These are phyloP conservation scores for Ophiocordyceps camponoti-leonardi DNA, from an alignment of 2,329 filamentous ascomycete genomes.

Conservation along the genomic window DNA sequence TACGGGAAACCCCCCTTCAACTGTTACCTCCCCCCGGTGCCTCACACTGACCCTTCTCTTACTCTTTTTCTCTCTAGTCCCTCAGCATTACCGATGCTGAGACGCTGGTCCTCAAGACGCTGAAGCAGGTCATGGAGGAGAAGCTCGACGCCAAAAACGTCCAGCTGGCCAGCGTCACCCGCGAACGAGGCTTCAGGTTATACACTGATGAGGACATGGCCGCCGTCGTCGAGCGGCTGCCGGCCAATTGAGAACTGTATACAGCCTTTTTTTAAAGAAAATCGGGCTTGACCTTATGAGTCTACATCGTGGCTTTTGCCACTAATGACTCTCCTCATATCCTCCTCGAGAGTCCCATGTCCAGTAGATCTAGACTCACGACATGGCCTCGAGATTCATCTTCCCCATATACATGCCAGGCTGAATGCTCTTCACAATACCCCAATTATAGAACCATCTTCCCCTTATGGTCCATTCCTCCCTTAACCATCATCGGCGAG, in stretches of 20 bases:
- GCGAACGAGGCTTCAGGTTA: conserved; percentile 96
- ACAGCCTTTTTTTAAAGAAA: neutral
- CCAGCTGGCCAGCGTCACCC: conserved; percentile 92
- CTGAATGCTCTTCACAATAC: neutral
- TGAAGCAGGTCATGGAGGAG: conserved; percentile 99
- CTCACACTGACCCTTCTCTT: neutral
- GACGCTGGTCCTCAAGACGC: conserved; percentile 85
- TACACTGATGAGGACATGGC: conserved; percentile 98
- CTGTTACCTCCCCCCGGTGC: neutral
- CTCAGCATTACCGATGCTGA: conserved; percentile 86
- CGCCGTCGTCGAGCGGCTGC: conserved; percentile 69
- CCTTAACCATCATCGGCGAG: conserved; percentile 23
- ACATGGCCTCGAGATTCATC: neutral
- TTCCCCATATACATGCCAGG: neutral
- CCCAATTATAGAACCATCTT: neutral
- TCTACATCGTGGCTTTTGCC: neutral
- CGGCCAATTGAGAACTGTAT: conserved; percentile 33
- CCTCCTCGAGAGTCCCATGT: neutral
- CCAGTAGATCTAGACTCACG: neutral
- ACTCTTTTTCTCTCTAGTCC: conserved; percentile 31
- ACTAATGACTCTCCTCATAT: neutral
- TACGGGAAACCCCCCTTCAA: conserved; percentile 4
- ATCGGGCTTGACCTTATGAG: neutral
- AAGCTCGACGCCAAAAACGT: conserved; percentile 98
- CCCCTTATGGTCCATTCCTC: neutral